Evolutionary conservation across 495 filamentous ascomycete genomes (phyloP).

Genomic region (Cercophora newfieldiana): DNA sequence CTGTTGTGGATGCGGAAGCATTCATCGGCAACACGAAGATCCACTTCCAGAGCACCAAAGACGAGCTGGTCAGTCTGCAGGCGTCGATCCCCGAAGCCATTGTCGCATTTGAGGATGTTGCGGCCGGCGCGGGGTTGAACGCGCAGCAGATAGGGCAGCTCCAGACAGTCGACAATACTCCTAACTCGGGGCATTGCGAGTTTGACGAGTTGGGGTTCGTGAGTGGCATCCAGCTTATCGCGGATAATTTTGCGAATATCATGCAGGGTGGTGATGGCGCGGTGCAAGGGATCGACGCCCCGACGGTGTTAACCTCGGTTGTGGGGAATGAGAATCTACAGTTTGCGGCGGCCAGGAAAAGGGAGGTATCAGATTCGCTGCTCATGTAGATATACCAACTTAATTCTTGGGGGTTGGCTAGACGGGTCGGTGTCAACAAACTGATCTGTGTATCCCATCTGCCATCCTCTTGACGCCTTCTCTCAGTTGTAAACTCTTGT

Average conservation of each 20-base stretch:
- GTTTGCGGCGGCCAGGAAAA: constrained; percentile 8
- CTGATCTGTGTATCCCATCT: constrained; percentile 60
- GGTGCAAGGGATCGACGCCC: constrained; percentile 42
- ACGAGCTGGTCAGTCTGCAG: constrained; percentile 46
- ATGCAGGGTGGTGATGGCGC: constrained; percentile 45
- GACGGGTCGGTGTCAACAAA: constrained; percentile 44
- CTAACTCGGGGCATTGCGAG: constrained; percentile 51
- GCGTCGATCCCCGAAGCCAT: constrained; percentile 47
- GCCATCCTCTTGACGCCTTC: constrained; percentile 43
- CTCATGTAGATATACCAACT: background rate
- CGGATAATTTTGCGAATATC: constrained; percentile 45
- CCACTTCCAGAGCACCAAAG: constrained; percentile 53
- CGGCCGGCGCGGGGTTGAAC: constrained; percentile 35
- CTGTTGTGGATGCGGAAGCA: constrained; percentile 35
- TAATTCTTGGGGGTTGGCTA: background rate
- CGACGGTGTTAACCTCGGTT: constrained; percentile 43
- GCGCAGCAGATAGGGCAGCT: constrained; percentile 39
- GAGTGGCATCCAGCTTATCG: constrained; percentile 50
- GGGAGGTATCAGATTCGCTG: background rate
- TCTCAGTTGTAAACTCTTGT: constrained; percentile 25
- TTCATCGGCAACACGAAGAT: constrained; percentile 39
- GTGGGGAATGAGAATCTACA: constrained; percentile 45
- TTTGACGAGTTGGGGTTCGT: constrained; percentile 52
- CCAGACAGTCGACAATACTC: constrained; percentile 52
- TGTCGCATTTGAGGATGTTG: constrained; percentile 47